phyloP scores from a whole-genome alignment of 2,329 filamentous ascomycete species.

The Aureobasidium sp. region DNA sequence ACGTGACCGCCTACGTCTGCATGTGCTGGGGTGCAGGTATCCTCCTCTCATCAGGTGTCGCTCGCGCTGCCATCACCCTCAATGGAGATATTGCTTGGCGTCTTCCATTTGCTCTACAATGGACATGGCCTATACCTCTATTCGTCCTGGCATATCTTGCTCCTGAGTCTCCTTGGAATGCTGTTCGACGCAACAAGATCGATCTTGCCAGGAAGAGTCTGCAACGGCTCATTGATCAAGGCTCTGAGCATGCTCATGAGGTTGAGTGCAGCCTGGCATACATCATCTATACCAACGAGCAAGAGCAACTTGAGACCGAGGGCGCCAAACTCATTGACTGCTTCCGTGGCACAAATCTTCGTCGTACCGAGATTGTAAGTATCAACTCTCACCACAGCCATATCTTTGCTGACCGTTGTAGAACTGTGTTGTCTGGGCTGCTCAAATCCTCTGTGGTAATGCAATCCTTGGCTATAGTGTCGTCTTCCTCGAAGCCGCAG shows the following conservation, averaged over 20 bases:
- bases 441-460: constrained; percentile 28
- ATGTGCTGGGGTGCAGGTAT: constrained; percentile 58
- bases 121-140: constrained; percentile 30
- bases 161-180: constrained; percentile 32
- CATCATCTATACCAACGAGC: constrained; percentile 23
- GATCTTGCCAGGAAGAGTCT: constrained; percentile 19
- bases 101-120: constrained; percentile 40
- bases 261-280: constrained; percentile 18
- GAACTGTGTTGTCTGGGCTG: constrained; percentile 9
- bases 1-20: constrained; percentile 55
- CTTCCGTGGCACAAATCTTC: constrained; percentile 36
- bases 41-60: constrained; percentile 43
- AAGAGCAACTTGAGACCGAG: constrained; percentile 6
- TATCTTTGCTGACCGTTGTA: neutral
- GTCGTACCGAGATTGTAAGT: constrained; percentile 39
- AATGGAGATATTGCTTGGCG: constrained; percentile 31
- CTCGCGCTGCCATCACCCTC: constrained; percentile 25
- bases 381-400: neutral
- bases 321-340: constrained; percentile 38
- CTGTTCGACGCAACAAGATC: constrained; percentile 31
- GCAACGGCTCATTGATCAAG: neutral
- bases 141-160: constrained; percentile 34
- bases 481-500: constrained; percentile 32
- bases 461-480: constrained; percentile 28
- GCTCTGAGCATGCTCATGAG: neutral